A percentile compares a stretch with the other conserved stretches of the same genome.
Conservation (phyloP, 805 yeast genomes). For the Wickerhamomyces kurtzmanii region DNA sequence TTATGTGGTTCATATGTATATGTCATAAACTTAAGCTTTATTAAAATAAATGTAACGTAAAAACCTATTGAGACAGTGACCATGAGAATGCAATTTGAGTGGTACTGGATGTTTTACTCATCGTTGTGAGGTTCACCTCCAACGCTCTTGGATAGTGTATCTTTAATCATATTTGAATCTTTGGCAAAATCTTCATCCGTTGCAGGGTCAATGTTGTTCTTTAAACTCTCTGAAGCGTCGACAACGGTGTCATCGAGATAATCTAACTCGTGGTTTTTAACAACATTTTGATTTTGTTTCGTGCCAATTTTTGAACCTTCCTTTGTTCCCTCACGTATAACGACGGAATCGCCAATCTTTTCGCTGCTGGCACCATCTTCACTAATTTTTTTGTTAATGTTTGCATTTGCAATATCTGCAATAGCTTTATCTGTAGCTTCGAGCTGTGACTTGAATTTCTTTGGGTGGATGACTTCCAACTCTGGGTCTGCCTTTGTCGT, state of each 20-base stretch:
- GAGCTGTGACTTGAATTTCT: too few relatives aligned
- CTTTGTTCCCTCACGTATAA: background rate
- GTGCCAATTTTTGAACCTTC: too few relatives aligned
- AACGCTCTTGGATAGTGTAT: background rate
- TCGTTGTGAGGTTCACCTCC: background rate
- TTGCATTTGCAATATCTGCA: background rate
- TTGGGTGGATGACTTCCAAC: constrained; percentile 7
- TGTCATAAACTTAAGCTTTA: background rate
- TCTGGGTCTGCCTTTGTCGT: constrained; percentile 11
- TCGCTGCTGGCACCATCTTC: constrained; percentile 2
- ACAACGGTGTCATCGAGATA: too few relatives aligned
- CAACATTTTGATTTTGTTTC: too few relatives aligned
- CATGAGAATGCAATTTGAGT: constrained; percentile 1
- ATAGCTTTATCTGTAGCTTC: too few relatives aligned
- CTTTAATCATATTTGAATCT: background rate
- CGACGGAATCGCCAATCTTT: background rate
- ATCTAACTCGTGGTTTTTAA: too few relatives aligned
- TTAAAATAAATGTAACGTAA: background rate
- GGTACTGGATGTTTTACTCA: background rate
- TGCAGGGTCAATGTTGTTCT: too few relatives aligned
- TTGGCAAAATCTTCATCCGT: too few relatives aligned
- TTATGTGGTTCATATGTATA: background rate
- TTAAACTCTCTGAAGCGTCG: too few relatives aligned
- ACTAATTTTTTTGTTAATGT: constrained; percentile 8
- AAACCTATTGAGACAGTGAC: background rate